Evolutionary conservation across 2,329 filamentous ascomycete genomes (phyloP).

Genomic region (Cladosporium sp.): DNA sequence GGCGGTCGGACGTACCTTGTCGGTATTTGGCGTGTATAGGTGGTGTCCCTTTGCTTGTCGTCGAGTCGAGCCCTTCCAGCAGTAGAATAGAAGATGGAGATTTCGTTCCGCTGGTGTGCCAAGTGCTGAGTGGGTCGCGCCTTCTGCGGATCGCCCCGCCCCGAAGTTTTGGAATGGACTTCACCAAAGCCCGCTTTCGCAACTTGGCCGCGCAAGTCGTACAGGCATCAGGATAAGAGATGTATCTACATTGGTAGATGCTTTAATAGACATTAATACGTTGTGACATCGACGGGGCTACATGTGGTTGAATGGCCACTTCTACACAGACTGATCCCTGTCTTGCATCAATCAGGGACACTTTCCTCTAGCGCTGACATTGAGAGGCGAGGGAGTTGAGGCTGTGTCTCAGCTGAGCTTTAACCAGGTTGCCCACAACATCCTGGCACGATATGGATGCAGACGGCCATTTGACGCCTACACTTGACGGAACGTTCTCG

Average conservation of each 20-base stretch:
- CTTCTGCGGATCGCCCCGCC: background rate
- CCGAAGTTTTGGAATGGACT: background rate
- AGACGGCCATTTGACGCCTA: background rate
- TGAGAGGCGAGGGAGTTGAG: background rate
- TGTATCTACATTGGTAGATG: background rate
- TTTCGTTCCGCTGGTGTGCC: background rate
- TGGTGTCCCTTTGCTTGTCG: conserved; percentile 19
- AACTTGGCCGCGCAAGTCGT: background rate
- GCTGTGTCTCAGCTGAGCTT: background rate
- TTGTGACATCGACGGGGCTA: background rate
- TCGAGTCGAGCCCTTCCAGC: conserved; percentile 4
- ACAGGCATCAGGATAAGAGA: background rate
- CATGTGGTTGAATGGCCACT: background rate
- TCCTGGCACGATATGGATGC: background rate
- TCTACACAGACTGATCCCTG: background rate
- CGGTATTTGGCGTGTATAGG: conserved; percentile 25
- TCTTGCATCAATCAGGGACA: background rate
- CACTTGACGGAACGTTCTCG: background rate
- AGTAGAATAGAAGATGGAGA: background rate
- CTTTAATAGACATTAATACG: background rate
- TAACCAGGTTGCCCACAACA: background rate
- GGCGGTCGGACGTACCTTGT: conserved; percentile 28
- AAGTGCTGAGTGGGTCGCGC: background rate
- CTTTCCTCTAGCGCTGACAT: background rate
- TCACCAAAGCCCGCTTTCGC: background rate